phyloP scores from a whole-genome alignment of 176 grass and related monocot genomes.

The Cymbopogon citratus region DNA sequence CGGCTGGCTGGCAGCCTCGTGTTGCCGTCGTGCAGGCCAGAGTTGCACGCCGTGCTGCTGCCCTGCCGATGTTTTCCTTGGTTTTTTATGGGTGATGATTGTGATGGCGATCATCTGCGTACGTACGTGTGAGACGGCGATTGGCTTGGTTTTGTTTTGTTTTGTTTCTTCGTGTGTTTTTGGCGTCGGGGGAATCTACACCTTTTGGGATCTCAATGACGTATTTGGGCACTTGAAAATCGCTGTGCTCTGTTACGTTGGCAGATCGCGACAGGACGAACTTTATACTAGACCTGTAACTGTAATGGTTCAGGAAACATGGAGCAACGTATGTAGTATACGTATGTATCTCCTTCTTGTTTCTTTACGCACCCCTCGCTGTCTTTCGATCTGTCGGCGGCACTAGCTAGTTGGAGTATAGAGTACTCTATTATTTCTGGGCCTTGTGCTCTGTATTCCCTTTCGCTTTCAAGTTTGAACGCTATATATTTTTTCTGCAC shows the following conservation, averaged over 20 bases:
- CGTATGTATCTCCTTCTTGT: too few relatives aligned
- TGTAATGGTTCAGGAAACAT: neutral
- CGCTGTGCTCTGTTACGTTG: neutral
- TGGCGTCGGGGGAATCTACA: neutral
- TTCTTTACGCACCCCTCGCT: neutral
- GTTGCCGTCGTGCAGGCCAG: constrained; percentile 1
- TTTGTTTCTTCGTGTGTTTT: neutral
- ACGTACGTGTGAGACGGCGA: too few relatives aligned
- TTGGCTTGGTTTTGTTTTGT: too few relatives aligned
- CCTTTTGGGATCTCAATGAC: constrained; percentile 17
- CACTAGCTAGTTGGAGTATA: neutral
- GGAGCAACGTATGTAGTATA: too few relatives aligned
- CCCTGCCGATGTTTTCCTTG: neutral
- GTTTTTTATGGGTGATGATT: neutral
- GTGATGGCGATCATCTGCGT: too few relatives aligned
- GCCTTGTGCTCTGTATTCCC: neutral
- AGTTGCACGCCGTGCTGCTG: neutral
- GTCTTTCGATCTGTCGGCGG: neutral
- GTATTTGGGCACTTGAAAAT: neutral
- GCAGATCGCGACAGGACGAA: neutral
- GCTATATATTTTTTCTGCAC: neutral
- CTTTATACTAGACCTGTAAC: neutral
- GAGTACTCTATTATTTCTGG: neutral
- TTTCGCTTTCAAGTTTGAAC: neutral
- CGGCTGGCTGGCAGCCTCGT: neutral